Evolutionary conservation across 208 protist species (phyloP).

Genomic region (Leishmania aethiopica): DNA sequence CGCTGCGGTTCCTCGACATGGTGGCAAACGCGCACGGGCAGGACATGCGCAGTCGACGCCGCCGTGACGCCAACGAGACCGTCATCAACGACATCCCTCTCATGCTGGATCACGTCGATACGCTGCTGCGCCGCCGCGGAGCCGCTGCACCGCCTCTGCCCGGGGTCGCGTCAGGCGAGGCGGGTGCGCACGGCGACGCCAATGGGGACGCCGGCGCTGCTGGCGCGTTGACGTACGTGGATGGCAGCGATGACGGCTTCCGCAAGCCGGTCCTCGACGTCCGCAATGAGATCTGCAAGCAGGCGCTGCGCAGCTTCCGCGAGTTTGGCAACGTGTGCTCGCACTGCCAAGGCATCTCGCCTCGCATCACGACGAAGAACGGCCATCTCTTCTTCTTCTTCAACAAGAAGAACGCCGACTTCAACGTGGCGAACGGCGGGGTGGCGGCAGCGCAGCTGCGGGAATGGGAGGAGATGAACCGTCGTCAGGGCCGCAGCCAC

Average conservation of each 20-base stretch:
- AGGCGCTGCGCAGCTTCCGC: conserved; percentile 67
- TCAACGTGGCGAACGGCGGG: conserved; percentile 59
- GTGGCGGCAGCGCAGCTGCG: conserved; percentile 60
- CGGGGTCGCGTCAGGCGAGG: not conserved
- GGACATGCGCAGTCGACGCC: conserved; percentile 45
- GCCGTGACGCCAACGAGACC: conserved; percentile 67
- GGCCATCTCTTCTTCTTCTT: conserved; percentile 89
- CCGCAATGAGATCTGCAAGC: conserved; percentile 72
- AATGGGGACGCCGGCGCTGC: not conserved
- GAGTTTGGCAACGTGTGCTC: conserved; percentile 66
- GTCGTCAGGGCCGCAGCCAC: conserved; percentile 59
- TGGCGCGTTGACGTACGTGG: not conserved
- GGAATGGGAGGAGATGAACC: conserved; percentile 70
- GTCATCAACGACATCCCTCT: conserved; percentile 65
- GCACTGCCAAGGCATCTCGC: conserved; percentile 79
- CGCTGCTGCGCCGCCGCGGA: conserved; percentile 42
- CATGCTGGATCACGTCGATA: conserved; percentile 66
- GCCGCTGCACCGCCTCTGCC: not conserved
- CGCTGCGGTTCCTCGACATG: conserved; percentile 78
- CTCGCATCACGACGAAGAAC: conserved; percentile 73
- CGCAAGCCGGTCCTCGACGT: conserved; percentile 63
- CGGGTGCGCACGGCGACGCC: not conserved
- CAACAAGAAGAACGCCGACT: conserved; percentile 55
- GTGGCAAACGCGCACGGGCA: conserved; percentile 64
- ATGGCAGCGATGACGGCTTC: conserved; percentile 2